These are phyloP conservation scores for Sclerotinia spermophila DNA, from an alignment of 2,329 filamentous ascomycete species.

Conservation along the genomic window DNA sequence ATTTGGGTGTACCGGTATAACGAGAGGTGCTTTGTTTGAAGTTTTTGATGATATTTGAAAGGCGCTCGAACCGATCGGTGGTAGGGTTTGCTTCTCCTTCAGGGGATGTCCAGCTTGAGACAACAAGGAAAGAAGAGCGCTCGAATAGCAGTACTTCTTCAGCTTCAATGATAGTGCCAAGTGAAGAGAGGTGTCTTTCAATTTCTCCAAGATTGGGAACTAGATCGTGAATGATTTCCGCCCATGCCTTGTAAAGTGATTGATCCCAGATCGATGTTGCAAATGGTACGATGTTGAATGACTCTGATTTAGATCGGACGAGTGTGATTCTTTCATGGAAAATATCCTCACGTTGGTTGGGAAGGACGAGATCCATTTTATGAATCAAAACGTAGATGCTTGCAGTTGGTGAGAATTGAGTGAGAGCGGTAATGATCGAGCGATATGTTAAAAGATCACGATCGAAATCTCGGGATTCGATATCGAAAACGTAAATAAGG, in stretches of 20 bases:
- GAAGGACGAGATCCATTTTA: slow-evolving; percentile 96
- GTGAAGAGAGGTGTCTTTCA: slow-evolving; percentile 75
- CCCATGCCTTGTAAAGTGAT: slow-evolving; percentile 96
- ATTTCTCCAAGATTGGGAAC: slow-evolving; percentile 92
- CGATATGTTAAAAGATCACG: slow-evolving; percentile 90
- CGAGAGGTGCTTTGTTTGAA: slow-evolving; percentile 84
- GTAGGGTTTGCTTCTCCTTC: slow-evolving; percentile 79
- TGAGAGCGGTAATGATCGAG: slow-evolving; percentile 81
- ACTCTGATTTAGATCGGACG: slow-evolving; percentile 71
- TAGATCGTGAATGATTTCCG: slow-evolving; percentile 93
- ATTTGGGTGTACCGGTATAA: slow-evolving; percentile 76
- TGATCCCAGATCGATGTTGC: slow-evolving; percentile 99
- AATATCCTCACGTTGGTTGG: slow-evolving; percentile 70
- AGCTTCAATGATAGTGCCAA: slow-evolving; percentile 83
- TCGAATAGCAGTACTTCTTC: slow-evolving; percentile 95
- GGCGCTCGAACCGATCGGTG: slow-evolving; percentile 87
- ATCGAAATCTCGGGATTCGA: slow-evolving; percentile 91
- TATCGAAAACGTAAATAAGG: slow-evolving; percentile 98
- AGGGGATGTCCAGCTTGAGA: slow-evolving; percentile 82
- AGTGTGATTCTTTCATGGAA: slow-evolving; percentile 80
- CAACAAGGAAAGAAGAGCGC: slow-evolving; percentile 90
- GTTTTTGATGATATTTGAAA: slow-evolving; percentile 96
- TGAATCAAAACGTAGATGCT: slow-evolving; percentile 94
- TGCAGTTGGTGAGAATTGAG: slow-evolving; percentile 76
- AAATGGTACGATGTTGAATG: slow-evolving; percentile 79